Conservation (phyloP, 139 green algal genomes). For the Chlorella sorokiniana region DNA sequence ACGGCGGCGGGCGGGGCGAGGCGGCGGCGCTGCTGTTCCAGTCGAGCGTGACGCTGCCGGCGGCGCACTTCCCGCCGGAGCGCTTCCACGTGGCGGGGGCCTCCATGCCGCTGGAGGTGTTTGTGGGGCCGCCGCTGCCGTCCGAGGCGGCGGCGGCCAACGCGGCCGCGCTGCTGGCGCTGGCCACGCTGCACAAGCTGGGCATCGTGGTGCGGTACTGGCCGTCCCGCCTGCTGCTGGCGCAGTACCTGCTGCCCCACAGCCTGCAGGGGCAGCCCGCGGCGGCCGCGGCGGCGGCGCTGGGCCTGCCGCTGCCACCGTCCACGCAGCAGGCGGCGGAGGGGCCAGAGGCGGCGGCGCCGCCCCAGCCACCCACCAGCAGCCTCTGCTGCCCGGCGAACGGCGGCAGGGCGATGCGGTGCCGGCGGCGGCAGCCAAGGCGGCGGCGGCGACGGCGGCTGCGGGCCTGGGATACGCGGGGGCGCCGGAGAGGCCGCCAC, state of each 20-base stretch:
- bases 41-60: conserved; percentile 16
- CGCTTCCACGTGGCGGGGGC: conserved; percentile 2
- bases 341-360: neutral
- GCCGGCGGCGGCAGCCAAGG: neutral
- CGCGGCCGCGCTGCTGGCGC: conserved; percentile 27
- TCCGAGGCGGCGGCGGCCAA: conserved; percentile 23
- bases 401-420: neutral
- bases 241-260: conserved; percentile 26
- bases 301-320: neutral
- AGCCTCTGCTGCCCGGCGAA: neutral
- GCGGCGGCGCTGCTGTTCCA: conserved; percentile 7
- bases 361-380: neutral
- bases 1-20: neutral
- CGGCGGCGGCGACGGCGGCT: neutral
- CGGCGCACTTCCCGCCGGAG: conserved; percentile 20
- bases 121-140: conserved; percentile 6
- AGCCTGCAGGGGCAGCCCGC: neutral
- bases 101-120: conserved; percentile 18
- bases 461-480: neutral
- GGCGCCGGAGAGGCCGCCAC: no score
- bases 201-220: conserved; percentile 38
- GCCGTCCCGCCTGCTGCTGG: conserved; percentile 41
- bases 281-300: neutral
- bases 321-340: neutral
- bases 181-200: conserved; percentile 17